These are phyloP conservation scores for Actinidia arguta DNA, from an alignment of 179 eudicot species.

Conservation along the genomic window DNA sequence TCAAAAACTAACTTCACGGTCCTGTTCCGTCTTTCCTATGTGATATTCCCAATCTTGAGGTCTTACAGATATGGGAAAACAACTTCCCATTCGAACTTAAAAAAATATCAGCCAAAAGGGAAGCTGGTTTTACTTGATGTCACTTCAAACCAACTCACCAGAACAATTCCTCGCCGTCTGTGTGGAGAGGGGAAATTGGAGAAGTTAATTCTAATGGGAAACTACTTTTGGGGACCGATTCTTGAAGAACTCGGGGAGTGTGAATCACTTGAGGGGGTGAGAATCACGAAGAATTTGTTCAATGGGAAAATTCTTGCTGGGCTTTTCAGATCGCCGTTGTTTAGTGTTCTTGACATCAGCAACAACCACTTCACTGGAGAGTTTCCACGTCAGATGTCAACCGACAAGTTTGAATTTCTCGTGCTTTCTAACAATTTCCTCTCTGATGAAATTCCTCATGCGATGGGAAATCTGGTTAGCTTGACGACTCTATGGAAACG, in stretches of 20 bases:
- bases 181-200: constrained; percentile 61
- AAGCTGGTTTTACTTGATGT: constrained; percentile 61
- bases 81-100: constrained; percentile 74
- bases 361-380: constrained; percentile 68
- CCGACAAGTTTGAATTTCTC: constrained; percentile 34
- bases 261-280: constrained; percentile 45
- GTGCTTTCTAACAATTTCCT: constrained; percentile 60
- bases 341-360: constrained; percentile 50
- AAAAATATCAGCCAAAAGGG: constrained; percentile 70
- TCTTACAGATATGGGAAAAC: constrained; percentile 69
- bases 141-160: constrained; percentile 64
- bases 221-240: constrained; percentile 59
- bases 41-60: constrained; percentile 73
- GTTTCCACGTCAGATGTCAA: constrained; percentile 58
- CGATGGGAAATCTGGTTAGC: constrained; percentile 39
- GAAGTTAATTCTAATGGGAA: constrained; percentile 50
- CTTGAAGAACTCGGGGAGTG: constrained; percentile 72
- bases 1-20: constrained; percentile 62
- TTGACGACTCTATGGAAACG: constrained; percentile 43
- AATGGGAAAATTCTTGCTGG: constrained; percentile 66
- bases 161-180: constrained; percentile 60
- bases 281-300: constrained; percentile 54
- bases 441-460: constrained; percentile 54
- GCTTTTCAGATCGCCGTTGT: constrained; percentile 51
- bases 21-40: constrained; percentile 65